phyloP scores from a whole-genome alignment of 805 yeast species.

The Zygoascus biomembranicola region DNA sequence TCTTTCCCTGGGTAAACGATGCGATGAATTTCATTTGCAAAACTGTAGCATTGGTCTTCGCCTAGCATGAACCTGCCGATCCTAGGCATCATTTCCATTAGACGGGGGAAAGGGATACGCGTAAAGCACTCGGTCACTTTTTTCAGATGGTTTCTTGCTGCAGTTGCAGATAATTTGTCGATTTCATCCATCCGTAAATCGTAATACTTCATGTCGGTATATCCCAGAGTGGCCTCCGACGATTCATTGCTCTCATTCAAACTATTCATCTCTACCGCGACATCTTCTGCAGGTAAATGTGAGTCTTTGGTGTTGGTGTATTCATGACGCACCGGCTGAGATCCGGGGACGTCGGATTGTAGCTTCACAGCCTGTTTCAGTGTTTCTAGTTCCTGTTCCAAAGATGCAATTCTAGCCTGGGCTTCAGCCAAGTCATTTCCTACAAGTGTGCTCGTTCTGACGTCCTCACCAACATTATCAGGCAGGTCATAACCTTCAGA shows the following conservation, averaged over 20 bases:
- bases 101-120: constrained; percentile 5
- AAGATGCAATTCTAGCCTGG: neutral
- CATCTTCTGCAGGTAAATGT: neutral
- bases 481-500: neutral
- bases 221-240: neutral
- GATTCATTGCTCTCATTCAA: neutral
- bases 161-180: constrained; percentile 5
- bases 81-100: constrained; percentile 6
- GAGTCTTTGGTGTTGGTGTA: no score
- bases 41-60: constrained; percentile 9
- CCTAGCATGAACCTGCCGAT: constrained; percentile 6
- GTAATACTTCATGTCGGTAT: constrained; percentile 6
- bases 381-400: neutral
- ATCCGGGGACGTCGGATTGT: neutral
- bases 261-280: no score
- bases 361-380: neutral
- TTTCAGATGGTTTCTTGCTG: constrained; percentile 13
- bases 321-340: neutral
- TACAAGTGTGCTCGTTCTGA: neutral
- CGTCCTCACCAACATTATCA: neutral
- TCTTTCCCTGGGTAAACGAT: constrained; percentile 2
- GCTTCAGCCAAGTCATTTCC: neutral
- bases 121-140: constrained; percentile 9
- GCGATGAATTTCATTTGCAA: constrained; percentile 6
- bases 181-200: constrained; percentile 11